Conservation (phyloP, 2,329 filamentous ascomycete genomes). For the Talaromyces piceae region DNA sequence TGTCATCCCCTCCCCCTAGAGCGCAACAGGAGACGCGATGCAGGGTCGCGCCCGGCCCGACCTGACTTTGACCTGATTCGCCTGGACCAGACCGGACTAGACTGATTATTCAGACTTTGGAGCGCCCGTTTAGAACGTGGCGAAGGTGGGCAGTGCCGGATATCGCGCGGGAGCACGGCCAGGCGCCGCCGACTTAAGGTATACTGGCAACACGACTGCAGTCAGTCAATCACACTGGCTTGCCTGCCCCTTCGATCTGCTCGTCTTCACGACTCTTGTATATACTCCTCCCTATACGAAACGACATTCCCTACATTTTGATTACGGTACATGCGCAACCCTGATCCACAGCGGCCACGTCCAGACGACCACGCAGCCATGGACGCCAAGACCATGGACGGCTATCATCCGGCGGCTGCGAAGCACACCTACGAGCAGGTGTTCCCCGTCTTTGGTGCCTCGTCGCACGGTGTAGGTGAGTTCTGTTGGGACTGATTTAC, state of each 20-base stretch:
- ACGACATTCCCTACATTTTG: too few species aligned
- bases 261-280: not conserved
- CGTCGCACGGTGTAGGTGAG: conserved; percentile 1
- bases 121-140: too few species aligned
- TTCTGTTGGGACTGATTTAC: too few species aligned
- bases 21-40: too few species aligned
- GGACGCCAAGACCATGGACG: conserved; percentile 28
- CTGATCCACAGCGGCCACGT: too few species aligned
- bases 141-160: not conserved
- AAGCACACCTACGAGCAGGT: conserved; percentile 20
- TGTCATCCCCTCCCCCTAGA: too few species aligned
- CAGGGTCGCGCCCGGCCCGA: not conserved
- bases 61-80: not conserved
- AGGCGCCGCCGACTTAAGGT: too few species aligned
- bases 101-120: too few species aligned
- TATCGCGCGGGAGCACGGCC: not conserved
- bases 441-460: conserved; percentile 19
- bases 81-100: not conserved
- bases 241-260: too few species aligned
- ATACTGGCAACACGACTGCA: too few species aligned
- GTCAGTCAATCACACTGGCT: too few species aligned
- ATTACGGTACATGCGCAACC: too few species aligned
- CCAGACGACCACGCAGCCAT: conserved; percentile 12
- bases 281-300: not conserved
- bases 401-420: conserved; percentile 6